A percentile compares a stretch with the other conserved stretches of the same genome.
These are phyloP conservation scores for Epichloe gansuensis DNA, from an alignment of 2,329 filamentous ascomycete species.

Conservation along the genomic window DNA sequence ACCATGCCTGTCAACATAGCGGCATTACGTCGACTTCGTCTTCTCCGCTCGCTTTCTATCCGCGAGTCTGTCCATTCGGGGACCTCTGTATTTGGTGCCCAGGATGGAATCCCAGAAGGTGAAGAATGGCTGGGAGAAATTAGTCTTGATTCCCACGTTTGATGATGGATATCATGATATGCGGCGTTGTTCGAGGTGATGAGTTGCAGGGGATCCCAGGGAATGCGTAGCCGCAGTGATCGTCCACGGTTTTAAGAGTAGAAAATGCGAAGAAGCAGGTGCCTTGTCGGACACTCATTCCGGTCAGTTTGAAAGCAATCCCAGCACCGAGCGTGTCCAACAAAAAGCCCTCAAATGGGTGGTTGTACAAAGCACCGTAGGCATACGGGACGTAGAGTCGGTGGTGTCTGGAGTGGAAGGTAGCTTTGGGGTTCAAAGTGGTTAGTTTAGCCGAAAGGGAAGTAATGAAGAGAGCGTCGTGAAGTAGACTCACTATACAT, in stretches of 20 bases:
- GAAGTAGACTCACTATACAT: slow-evolving; percentile 63
- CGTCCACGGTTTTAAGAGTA: slow-evolving; percentile 92
- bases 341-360: slow-evolving; percentile 86
- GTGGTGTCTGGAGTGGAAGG: slow-evolving; percentile 91
- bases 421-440: slow-evolving; percentile 36
- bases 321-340: slow-evolving; percentile 84
- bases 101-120: slow-evolving; percentile 85
- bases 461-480: not conserved
- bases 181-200: slow-evolving; percentile 90
- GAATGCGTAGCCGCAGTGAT: slow-evolving; percentile 93
- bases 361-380: slow-evolving; percentile 93
- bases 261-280: slow-evolving; percentile 84
- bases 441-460: slow-evolving; percentile 8
- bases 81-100: slow-evolving; percentile 72
- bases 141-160: slow-evolving; percentile 97
- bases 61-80: slow-evolving; percentile 29
- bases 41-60: slow-evolving; percentile 22
- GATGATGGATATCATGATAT: slow-evolving; percentile 97
- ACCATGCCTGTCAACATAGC: not conserved
- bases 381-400: slow-evolving; percentile 96
- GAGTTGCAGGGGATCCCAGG: slow-evolving; percentile 91
- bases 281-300: slow-evolving; percentile 75
- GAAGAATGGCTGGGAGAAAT: slow-evolving; percentile 86
- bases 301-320: slow-evolving; percentile 66
- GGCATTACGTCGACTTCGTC: slow-evolving; percentile 11